Percentiles rank a stretch among this genome's conserved stretches.
phyloP scores from a whole-genome alignment of 169 alveolate genomes.

The Plasmodium coatneyi region DNA sequence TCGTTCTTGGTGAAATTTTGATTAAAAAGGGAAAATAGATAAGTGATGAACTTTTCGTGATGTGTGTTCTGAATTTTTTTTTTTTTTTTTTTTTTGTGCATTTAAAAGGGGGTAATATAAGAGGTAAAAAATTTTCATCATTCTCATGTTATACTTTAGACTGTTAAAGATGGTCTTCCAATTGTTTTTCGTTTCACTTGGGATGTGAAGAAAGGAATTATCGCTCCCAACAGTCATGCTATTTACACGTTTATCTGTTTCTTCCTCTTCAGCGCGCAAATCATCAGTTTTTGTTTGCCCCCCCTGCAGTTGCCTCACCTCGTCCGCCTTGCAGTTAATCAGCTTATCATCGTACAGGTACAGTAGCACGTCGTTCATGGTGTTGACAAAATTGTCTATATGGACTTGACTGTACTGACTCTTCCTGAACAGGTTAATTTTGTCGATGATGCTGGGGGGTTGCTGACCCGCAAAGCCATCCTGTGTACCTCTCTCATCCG shows the following conservation, averaged over 20 bases:
- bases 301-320: not conserved
- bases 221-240: not conserved
- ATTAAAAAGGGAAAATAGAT: conserved; percentile 66
- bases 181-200: not conserved
- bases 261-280: not conserved
- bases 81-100: conserved; percentile 25
- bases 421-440: conserved; percentile 61
- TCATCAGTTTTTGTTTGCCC: not conserved
- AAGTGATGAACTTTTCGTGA: conserved; percentile 35
- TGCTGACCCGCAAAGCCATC: not conserved
- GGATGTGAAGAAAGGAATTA: not conserved
- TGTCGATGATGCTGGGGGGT: not conserved
- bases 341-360: conserved; percentile 39
- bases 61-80: conserved; percentile 66
- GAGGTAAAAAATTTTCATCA: conserved; percentile 66
- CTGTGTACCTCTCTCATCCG: not conserved
- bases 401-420: conserved; percentile 26
- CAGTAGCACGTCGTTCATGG: conserved; percentile 31
- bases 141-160: conserved; percentile 38
- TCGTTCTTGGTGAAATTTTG: conserved; percentile 30
- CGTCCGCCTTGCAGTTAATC: conserved; percentile 43
- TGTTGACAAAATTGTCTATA: conserved; percentile 24
- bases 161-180: conserved; percentile 13
- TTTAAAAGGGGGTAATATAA: conserved; percentile 29
- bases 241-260: not conserved